A percentile compares a stretch with the other conserved stretches of the same genome.
These are phyloP conservation scores for Phyllosticta capitalensis DNA, from an alignment of 2,329 filamentous ascomycete genomes.

Conservation along the genomic window DNA sequence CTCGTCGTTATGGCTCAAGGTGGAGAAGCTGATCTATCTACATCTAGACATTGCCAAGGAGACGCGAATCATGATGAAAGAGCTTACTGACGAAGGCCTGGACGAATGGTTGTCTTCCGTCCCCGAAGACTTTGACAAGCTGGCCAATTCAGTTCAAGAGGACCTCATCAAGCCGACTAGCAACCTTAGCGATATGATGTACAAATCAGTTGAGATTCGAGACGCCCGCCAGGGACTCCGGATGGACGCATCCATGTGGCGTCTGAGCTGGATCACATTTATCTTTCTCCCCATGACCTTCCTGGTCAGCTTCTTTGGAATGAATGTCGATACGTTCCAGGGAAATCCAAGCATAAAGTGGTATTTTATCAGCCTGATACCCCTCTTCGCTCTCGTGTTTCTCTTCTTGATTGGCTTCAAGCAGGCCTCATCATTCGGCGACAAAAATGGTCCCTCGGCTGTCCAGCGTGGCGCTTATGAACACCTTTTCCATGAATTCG, in stretches of 20 bases:
- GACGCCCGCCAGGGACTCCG: conserved; percentile 42
- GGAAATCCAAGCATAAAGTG: conserved; percentile 37
- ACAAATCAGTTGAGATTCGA: conserved; percentile 44
- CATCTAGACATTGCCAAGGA: conserved; percentile 41
- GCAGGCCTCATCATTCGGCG: conserved; percentile 17
- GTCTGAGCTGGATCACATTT: conserved; percentile 61
- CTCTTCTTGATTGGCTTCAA: conserved; percentile 40
- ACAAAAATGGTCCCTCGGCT: conserved; percentile 22
- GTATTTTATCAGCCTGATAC: conserved; percentile 40
- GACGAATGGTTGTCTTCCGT: conserved; percentile 33
- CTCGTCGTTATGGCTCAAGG: conserved; percentile 41
- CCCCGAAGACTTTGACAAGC: conserved; percentile 34
- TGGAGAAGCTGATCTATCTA: conserved; percentile 42
- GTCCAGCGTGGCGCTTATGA: conserved; percentile 43
- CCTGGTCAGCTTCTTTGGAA: conserved; percentile 40
- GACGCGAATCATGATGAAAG: conserved; percentile 33
- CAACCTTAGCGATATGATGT: conserved; percentile 41
- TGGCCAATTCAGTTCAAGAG: conserved; percentile 39
- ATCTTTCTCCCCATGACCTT: conserved; percentile 58
- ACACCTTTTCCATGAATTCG: conserved; percentile 39
- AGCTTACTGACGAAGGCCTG: conserved; percentile 28
- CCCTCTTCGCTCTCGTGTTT: conserved; percentile 38
- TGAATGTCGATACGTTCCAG: conserved; percentile 42
- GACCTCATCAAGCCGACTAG: conserved; percentile 43
- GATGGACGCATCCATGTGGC: conserved; percentile 41